Base-by-base conservation (phyloP, 2,329 filamentous ascomycete genomes). In the Colletotrichum spaethianum region DNA sequence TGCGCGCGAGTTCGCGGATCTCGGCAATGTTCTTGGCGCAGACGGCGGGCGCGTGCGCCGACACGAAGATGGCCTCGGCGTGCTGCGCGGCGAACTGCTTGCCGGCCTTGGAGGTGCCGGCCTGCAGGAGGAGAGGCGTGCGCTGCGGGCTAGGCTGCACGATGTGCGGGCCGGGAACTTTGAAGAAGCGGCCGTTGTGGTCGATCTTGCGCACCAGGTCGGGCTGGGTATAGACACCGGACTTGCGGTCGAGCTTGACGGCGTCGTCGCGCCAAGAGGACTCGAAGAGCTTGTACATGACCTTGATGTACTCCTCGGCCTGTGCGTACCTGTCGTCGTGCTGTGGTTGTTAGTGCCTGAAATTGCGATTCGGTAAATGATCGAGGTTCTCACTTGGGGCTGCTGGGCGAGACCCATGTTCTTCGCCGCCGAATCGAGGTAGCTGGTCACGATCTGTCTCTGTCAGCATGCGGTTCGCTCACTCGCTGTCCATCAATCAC, bases 1-100 rank as follows among this genome's bases (percentile, higher is more conserved):
- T 82, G 26, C 80, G 80, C 0, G 92, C 91, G 33, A 88, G 77
- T 63, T 86, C 82, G 4, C 92, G 85, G 33, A 93, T 89, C 71
- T 93, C 91, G 0, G 88, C 85, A 23, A 94, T 88, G 42, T 86
- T 90, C 76, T 88, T 89, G 2, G 87, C 87, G 36, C 91, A 89
- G 0, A 91, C 88, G 1, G 84, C 82, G 0, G 92, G 90, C 1
- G 88, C 88, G 77, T 93, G 91, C 0, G 90, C 90, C 0, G 89
- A 91, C 0, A 93, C 87, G 75, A 94, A 94, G 62, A 94, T 91
- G 2, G 88, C 91, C 76, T 94, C 92, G 0, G 92, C 92, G 77
- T 94, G 91, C 74, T 91, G 88, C 0, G 91, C 90, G 0, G 91
- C 91, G 75, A 94, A 94, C 0, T 82, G 80, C 78, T 92, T 93